Base-by-base conservation (phyloP, 306 rosid genomes). In the Rubus parviflorus region DNA sequence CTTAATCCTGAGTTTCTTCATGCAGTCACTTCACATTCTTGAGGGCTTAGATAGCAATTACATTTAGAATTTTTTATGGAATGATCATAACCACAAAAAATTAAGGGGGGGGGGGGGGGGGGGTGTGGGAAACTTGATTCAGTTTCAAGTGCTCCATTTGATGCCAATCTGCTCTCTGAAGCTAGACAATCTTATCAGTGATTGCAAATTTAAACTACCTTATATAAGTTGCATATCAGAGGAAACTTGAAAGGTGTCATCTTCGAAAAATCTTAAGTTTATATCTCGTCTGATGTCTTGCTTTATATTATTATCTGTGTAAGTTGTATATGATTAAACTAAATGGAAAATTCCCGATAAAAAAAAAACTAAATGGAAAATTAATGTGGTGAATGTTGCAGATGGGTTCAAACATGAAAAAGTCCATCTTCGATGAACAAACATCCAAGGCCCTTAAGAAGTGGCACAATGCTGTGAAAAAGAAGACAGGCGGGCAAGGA, bases 371-470 rank as follows among this genome's bases (percentile, higher is more conserved):
- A 22, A 37, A 52, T 52, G 70, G 4, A 19, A 61, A 47, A 4
- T 70, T 51, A 10, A 45, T 60, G 49, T 4, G 42, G 43, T 20
- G 65, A 72, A 53, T 2, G 9, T 40, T 82, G 85, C 85, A 94
- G 98, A 94, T 94, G 97, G 98, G 98, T 53, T 83, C 98, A 16
- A 45, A 82, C 58, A 88, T 92, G 97, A 94, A 94, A 70, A 84
- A 22, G 63, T 84, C 97, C 67, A 86, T 94, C 74, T 94, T 94
- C 65, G 97, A 94, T 38, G 97, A 90, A 72, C 97, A 94, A 74
- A 94, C 98, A 80, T 83, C 90, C 1, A 88, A 77, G 82, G 98
- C 98, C 9, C 79, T 94, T 4, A 89, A 83, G 87, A 87, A 89
- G 76, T 94, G 98, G 98, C 94, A 74, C 75, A 86, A 68, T 79